Base-by-base conservation (phyloP, 108 stramenopile species). In the Tribonema minus region DNA sequence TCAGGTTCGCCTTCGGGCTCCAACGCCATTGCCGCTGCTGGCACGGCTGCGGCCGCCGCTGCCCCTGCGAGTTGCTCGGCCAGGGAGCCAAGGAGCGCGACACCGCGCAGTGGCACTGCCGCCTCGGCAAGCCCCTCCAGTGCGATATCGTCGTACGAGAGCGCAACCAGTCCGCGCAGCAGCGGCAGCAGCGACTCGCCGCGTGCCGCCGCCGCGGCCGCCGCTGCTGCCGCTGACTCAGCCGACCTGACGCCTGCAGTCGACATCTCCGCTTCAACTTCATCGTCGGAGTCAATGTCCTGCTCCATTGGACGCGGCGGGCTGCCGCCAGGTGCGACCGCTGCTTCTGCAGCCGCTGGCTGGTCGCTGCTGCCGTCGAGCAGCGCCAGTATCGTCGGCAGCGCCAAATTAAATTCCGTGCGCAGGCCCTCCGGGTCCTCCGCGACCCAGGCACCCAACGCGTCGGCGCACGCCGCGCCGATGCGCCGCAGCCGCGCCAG, bases 351-450 rank as follows among this genome's bases (percentile, higher is more conserved):
- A 15, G 46, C 46, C 20, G 46, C 46, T 54, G 46, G 15, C 9
- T 15, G 9, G 46, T 9, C 46, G 46, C 46, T 54, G 46, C n/a
- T n/a, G n/a, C n/a, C n/a, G n/a, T n/a, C 74, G 0, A 23, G 31
- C 37, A 75, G 74, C 39, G 74, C 74, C 25, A 75, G 74, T 46
- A 75, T 23, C 46, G 66, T 46, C 15, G 74, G 74, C 64, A 75
- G 33, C 32, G 37, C 46, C 2, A 41, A 64, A 37, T 66, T 1
- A 25, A 75, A 75, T 41, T 61, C 61, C 64, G 61, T 41, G 27
- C 36, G 74, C n/a, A 75, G 74, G 30, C 41, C 64, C 26, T 75
- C 74, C 36, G 74, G 64, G 40, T 75, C 74, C 74, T 75, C 74
- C 41, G 74, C 74, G 26, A 66, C 74, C 74, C 74, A 75, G 32